Evolutionary conservation across 805 yeast genomes (phyloP).

Genomic region (Metschnikowia colocasiae): DNA sequence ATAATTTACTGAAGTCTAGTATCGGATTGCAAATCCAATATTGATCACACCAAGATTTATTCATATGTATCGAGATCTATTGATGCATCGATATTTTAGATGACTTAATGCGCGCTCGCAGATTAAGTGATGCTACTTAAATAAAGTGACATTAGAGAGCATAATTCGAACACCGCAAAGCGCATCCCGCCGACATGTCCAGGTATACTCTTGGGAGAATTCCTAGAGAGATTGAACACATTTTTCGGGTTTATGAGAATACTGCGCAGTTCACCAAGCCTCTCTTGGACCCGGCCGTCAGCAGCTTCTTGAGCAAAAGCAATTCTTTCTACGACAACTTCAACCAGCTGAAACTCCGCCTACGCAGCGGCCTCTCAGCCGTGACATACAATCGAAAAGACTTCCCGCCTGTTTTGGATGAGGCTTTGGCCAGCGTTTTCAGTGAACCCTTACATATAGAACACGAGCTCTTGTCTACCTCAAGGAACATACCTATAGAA

Average conservation of each 20-base stretch:
- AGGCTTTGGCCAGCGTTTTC: constrained; percentile 21
- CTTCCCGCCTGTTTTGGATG: constrained; percentile 23
- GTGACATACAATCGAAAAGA: constrained; percentile 17
- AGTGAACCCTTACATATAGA: constrained; percentile 15
- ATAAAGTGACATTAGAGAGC: neutral
- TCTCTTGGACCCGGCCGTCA: constrained; percentile 14
- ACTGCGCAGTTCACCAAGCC: constrained; percentile 13
- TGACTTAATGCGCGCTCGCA: neutral
- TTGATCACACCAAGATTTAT: no score
- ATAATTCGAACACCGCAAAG: neutral
- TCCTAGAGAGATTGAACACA: constrained; percentile 21
- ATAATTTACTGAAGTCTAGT: no score
- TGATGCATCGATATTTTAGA: neutral
- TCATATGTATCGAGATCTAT: no score
- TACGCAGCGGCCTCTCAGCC: neutral
- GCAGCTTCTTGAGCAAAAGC: constrained; percentile 17
- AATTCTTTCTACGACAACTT: constrained; percentile 20
- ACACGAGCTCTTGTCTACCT: constrained; percentile 6
- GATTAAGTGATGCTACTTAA: neutral
- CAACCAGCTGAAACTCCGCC: constrained; percentile 21
- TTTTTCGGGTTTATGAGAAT: constrained; percentile 20
- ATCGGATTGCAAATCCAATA: no score
- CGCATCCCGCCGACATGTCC: constrained; percentile 11
- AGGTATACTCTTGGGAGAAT: constrained; percentile 19
- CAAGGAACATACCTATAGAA: constrained; percentile 8